Evolutionary conservation across 2,329 filamentous ascomycete genomes (phyloP).

Genomic region (Emydomyces testavorans): DNA sequence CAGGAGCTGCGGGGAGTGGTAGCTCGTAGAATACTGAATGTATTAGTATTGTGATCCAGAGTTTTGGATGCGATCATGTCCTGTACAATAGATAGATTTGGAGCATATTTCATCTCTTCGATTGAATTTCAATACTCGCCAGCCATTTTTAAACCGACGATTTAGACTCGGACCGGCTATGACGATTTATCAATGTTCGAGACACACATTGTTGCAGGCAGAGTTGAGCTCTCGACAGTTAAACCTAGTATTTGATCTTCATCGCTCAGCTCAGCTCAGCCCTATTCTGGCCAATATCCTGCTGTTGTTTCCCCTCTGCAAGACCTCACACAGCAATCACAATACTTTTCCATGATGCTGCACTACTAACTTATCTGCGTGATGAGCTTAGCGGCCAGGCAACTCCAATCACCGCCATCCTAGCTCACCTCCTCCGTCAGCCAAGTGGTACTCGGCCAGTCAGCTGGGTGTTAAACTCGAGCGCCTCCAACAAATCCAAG

Average conservation of each 20-base stretch:
- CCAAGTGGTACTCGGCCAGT: not conserved
- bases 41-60: too few species aligned
- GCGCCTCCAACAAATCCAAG: constrained; percentile 11
- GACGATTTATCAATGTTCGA: not conserved
- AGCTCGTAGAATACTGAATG: not conserved
- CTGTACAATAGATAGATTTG: not conserved
- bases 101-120: constrained; percentile 1
- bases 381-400: too few species aligned
- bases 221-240: not conserved
- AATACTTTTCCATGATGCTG: not conserved
- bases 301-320: not conserved
- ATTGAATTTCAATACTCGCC: too few species aligned
- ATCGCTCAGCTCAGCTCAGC: not conserved
- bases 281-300: not conserved
- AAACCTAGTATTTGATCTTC: not conserved
- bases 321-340: too few species aligned
- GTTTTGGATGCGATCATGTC: not conserved
- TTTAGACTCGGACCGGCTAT: not conserved
- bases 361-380: too few species aligned
- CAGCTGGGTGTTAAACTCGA: not conserved
- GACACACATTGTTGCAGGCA: too few species aligned
- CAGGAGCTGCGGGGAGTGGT: not conserved
- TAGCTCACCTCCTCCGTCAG: constrained; percentile 3
- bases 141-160: too few species aligned
- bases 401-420: too few species aligned